Evolutionary conservation across 2,329 filamentous ascomycete genomes (phyloP).

Genomic region (Aspergillus luchuensis): DNA sequence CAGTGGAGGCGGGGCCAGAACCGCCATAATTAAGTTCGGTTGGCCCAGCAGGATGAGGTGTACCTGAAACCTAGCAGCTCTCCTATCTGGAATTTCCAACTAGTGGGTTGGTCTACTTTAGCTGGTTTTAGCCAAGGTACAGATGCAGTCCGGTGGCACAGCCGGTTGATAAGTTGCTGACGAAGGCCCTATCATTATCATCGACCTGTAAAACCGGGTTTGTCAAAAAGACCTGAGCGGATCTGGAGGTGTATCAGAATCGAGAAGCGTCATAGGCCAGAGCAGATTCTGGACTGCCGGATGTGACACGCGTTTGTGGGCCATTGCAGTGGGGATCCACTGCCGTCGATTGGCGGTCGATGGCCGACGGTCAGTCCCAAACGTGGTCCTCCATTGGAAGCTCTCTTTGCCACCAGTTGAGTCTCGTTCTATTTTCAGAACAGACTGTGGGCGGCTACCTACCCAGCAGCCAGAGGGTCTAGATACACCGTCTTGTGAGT

Average conservation of each 20-base stretch:
- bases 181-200: constrained; percentile 8
- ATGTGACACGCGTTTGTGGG: constrained; percentile 41
- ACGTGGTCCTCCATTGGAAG: constrained; percentile 3
- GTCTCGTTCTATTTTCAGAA: constrained; percentile 16
- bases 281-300: constrained; percentile 5
- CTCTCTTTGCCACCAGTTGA: constrained; percentile 8
- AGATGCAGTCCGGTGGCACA: neutral
- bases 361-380: neutral
- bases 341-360: neutral
- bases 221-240: neutral
- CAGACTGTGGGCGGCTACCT: neutral
- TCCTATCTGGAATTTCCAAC: neutral
- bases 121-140: neutral
- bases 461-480: too few relatives aligned
- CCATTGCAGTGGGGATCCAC: constrained; percentile 12
- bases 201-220: neutral
- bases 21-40: constrained; percentile 10
- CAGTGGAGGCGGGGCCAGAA: constrained; percentile 16
- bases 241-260: constrained; percentile 8
- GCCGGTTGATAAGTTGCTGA: neutral
- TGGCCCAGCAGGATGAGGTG: constrained; percentile 11
- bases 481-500: too few relatives aligned
- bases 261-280: constrained; percentile 2
- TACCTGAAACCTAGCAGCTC: constrained; percentile 21
- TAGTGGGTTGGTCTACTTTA: neutral